Evolutionary conservation across 2,329 filamentous ascomycete genomes (phyloP), one percentile per base, ranked within the genome.

Genomic region (Stagonosporopsis rhizophila): DNA sequence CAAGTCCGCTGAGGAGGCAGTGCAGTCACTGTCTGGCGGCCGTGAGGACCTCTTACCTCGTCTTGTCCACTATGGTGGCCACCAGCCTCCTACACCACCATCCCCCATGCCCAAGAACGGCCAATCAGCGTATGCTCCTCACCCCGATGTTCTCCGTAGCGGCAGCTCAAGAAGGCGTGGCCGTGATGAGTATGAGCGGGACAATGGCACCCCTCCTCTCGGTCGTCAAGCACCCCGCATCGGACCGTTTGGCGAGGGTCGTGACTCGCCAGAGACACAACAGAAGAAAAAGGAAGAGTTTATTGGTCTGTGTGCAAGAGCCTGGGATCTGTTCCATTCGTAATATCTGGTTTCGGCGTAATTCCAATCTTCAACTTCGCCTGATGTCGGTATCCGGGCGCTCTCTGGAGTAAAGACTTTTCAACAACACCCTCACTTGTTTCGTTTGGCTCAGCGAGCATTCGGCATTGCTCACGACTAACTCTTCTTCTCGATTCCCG

Each of bases 291-390:
- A 92, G 73, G 92, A 96, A 39, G 92, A 96, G 75, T 99, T 99
- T 72, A 81, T 99, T 62, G 82, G 85, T 52, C 80, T 98, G 45
- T 97, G 94, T 74, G 87, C 91, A 65, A 84, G 91, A 70, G 95
- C 95, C 8, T 99, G 95, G 95, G 95, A 99, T 79, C 78, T 99
- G 25, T 96, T 98, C 78, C 95, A 98, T 80, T 96, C 92, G 60
- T 97, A 61, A 71, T 61, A 55, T 54, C 46, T 45, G 56, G 52
- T 59, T 39, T 60, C 35, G 50, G 50, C 60, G 42, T 55, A 44
- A 42, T 61, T 56, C 39, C 46, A 56, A 50, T 56, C 55, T 60
- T 34, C 34, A 59, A 46, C 34, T 54, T 50, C 48, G 44, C 52
- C 44, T 58, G 37, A 52, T 62, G n/a, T 57, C 42, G 27, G 50